A percentile compares a stretch with the other conserved stretches of the same genome.
Evolutionary conservation across 441 rosid genomes (phyloP).

Genomic region (Bocquillonia castaneifolia): DNA sequence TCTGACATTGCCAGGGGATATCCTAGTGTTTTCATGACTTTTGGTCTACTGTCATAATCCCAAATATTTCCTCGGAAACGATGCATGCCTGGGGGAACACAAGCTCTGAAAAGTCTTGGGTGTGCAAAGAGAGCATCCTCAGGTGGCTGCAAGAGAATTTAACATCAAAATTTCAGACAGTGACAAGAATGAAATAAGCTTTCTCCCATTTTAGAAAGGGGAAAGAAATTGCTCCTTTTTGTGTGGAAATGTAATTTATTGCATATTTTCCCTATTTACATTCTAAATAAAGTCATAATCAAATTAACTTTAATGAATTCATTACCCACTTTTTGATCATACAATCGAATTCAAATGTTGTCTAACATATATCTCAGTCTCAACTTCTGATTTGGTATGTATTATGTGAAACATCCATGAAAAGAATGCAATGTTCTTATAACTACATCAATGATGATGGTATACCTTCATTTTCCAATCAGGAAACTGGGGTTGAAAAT

Average conservation of each 20-base stretch:
- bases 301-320: slow-evolving; percentile 1
- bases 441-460: not conserved
- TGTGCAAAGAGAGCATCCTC: slow-evolving; percentile 89
- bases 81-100: slow-evolving; percentile 97
- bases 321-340: not conserved
- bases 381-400: not conserved
- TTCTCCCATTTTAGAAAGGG: not conserved
- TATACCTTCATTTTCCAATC: not conserved
- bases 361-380: not conserved
- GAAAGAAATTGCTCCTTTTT: not conserved
- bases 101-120: slow-evolving; percentile 95
- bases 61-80: slow-evolving; percentile 91
- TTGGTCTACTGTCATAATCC: slow-evolving; percentile 86
- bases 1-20: slow-evolving; percentile 65
- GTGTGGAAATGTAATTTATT: not conserved
- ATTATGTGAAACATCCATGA: not conserved
- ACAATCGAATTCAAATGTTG: not conserved
- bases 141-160: slow-evolving; percentile 53
- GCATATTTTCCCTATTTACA: not conserved
- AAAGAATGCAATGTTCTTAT: not conserved
- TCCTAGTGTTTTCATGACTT: slow-evolving; percentile 69
- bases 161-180: slow-evolving; percentile 9
- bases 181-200: slow-evolving; percentile 1
- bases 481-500: not conserved
- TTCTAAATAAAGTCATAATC: not conserved